Base-by-base conservation (phyloP, 495 filamentous ascomycete genomes). In the Arthonia radiata region DNA sequence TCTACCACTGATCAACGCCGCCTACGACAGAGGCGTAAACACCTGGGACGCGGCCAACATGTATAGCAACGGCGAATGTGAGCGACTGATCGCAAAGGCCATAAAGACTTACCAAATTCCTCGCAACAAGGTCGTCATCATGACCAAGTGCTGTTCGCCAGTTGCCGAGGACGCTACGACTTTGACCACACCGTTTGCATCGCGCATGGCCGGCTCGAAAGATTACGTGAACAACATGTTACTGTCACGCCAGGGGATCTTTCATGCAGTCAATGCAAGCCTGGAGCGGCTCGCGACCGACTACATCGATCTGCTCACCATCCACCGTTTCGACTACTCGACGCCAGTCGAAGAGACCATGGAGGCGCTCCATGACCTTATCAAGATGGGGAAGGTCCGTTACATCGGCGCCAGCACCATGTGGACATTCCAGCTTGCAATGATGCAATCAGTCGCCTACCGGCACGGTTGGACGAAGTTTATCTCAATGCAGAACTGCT, bases 251-350 rank as follows among this genome's bases (percentile, higher is more conserved):
- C 50, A 57, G 16, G 61, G 64, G 21, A 75, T 81, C 38, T 67
- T 81, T 41, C 64, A 67, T 29, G 62, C 68, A 12, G 64, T 80
- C 18, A 57, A 79, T 29, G 68, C 61, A 9, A 67, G 62, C 19
- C 53, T 80, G n/a, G 37, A 54, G 30, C 56, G 73, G 4, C 54
- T 82, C 1, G 63, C 54, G 13, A 66, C 68, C 0, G 44, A 49
- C 15, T 80, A 80, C 37, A 62, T 80, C 37, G 75, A 83, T 37
- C 44, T 80, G 14, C 55, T 79, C 23, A 68, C 76, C 42, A 75
- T 80, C 33, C 76, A 86, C 34, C 53, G 71, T n/a, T 61, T 56
- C 32, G 72, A 77, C 38, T 33, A 40, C 0, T 43, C 46, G 4
- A 62, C 56, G 1, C 61, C 67, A 0, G 29, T 49, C 9, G 68